Evolutionary conservation across 257 asterid genomes (phyloP).

Genomic region (Plantago major): DNA sequence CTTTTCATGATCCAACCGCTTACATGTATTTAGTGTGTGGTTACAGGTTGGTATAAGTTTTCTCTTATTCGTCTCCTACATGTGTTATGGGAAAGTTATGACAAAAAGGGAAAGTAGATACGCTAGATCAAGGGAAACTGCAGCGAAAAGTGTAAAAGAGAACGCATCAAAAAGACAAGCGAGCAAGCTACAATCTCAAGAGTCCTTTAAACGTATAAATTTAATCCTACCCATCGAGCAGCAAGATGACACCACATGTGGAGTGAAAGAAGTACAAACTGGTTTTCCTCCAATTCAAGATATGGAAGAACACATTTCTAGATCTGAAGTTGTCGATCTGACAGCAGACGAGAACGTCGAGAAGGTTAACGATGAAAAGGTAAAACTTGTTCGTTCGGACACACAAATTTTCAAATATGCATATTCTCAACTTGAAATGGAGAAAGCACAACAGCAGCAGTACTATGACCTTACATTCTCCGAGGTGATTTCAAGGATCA

Average conservation of each 20-base stretch:
- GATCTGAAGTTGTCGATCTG: constrained; percentile 25
- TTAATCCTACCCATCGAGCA: constrained; percentile 7
- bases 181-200: constrained; percentile 39
- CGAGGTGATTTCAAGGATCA: constrained; percentile 59
- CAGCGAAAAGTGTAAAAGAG: constrained; percentile 63
- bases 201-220: constrained; percentile 41
- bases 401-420: constrained; percentile 85
- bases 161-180: constrained; percentile 55
- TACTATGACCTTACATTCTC: constrained; percentile 53
- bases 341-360: constrained; percentile 26
- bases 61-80: constrained; percentile 54
- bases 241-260: neutral
- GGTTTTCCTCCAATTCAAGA: constrained; percentile 18
- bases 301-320: constrained; percentile 37
- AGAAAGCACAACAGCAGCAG: constrained; percentile 69
- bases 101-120: constrained; percentile 51
- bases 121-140: constrained; percentile 80
- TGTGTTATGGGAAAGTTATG: constrained; percentile 62
- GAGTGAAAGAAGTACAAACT: neutral
- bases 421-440: constrained; percentile 77
- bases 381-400: constrained; percentile 48
- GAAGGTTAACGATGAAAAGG: constrained; percentile 37
- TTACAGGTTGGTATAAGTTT: constrained; percentile 57
- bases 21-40: constrained; percentile 1
- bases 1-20: neutral